Percentiles rank a stretch among this genome's conserved stretches.
These are phyloP conservation scores for Liquidambar formosana DNA, from an alignment of 164 flowering plant genomes.

Conservation along the genomic window DNA sequence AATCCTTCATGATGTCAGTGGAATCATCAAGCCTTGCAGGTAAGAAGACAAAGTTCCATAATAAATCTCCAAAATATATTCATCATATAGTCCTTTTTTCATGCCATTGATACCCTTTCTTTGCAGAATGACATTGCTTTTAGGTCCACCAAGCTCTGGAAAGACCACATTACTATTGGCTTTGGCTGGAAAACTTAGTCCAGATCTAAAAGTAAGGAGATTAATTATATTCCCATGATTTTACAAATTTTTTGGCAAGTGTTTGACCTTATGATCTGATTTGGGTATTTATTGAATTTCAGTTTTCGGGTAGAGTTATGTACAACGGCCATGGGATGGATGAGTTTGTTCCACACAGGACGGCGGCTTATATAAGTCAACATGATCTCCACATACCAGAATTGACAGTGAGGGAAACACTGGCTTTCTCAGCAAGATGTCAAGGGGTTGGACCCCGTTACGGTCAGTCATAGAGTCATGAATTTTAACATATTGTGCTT, in stretches of 20 bases:
- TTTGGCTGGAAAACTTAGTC: slow-evolving; percentile 46
- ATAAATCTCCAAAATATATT: not conserved
- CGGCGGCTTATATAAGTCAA: slow-evolving; percentile 55
- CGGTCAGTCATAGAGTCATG: slow-evolving; percentile 28
- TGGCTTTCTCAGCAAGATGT: slow-evolving; percentile 52
- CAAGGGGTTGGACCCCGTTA: slow-evolving; percentile 51
- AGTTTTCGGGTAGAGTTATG: slow-evolving; percentile 42
- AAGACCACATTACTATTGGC: slow-evolving; percentile 48
- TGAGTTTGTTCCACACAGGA: slow-evolving; percentile 50
- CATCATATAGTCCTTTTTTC: not conserved
- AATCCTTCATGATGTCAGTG: slow-evolving; percentile 63
- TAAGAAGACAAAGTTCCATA: slow-evolving; percentile 7
- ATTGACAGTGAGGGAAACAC: slow-evolving; percentile 56
- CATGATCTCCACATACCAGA: slow-evolving; percentile 52
- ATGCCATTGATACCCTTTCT: not conserved
- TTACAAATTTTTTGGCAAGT: not conserved
- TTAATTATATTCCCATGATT: no score
- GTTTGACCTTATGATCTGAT: not conserved
- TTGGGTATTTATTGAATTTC: not conserved
- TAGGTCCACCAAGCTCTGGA: slow-evolving; percentile 59
- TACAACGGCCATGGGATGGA: slow-evolving; percentile 54
- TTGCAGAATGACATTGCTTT: slow-evolving; percentile 51
- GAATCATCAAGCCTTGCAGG: slow-evolving; percentile 63
- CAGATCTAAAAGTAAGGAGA: slow-evolving; percentile 36
- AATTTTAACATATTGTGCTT: not conserved